A percentile compares a stretch with the other conserved stretches of the same genome.
Conservation (phyloP, 805 yeast genomes). For the Scheffersomyces coipomensis region DNA sequence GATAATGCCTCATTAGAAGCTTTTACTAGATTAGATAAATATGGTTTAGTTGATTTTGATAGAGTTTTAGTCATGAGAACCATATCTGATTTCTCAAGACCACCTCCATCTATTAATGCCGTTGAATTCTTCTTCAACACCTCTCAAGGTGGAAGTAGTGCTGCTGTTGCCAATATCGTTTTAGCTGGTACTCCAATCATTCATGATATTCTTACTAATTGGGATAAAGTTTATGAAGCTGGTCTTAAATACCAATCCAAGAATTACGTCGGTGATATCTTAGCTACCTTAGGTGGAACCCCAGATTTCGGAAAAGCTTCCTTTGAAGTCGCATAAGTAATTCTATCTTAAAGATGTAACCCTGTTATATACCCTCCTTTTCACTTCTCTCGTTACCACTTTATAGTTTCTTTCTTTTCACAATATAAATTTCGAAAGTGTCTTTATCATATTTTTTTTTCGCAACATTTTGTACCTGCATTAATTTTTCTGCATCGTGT, state of each 20-base stretch:
- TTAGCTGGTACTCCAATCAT: conserved; percentile 55
- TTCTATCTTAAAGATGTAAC: background rate
- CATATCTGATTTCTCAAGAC: conserved; percentile 56
- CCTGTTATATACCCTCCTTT: background rate
- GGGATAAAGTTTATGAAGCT: conserved; percentile 34
- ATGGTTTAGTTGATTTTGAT: conserved; percentile 55
- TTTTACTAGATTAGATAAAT: conserved; percentile 50
- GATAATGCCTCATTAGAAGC: conserved; percentile 67
- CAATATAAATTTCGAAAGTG: no score
- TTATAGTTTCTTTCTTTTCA: no score
- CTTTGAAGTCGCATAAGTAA: conserved; percentile 8
- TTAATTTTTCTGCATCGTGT: no score
- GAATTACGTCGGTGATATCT: conserved; percentile 63
- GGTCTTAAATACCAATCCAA: conserved; percentile 33
- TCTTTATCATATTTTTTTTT: no score
- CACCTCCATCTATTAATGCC: conserved; percentile 48
- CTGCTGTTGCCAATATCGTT: conserved; percentile 51
- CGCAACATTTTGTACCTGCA: no score
- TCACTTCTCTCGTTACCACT: no score
- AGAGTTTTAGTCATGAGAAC: conserved; percentile 62
- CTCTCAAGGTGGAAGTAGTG: conserved; percentile 50
- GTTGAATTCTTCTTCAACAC: conserved; percentile 50
- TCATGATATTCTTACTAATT: conserved; percentile 50
- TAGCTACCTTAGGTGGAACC: conserved; percentile 50
- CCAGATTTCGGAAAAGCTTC: conserved; percentile 36